Conservation (phyloP, 1,284 basidiomycete species). For the Cryptococcus sp. region DNA sequence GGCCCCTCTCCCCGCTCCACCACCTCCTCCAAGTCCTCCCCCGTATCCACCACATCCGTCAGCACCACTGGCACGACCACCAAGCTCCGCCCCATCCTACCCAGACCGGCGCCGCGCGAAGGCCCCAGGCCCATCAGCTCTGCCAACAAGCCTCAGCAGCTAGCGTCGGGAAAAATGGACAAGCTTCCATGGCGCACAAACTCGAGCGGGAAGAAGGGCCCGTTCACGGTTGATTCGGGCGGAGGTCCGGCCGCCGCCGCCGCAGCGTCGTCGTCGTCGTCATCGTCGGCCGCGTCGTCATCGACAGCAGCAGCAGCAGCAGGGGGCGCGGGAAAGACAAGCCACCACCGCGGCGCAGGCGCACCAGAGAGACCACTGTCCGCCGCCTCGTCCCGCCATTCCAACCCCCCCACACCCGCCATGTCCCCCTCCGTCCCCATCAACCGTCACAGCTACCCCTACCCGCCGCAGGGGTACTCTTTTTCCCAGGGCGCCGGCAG, state of each 20-base stretch:
- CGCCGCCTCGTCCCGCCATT: slow-evolving; percentile 19
- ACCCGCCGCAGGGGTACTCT: slow-evolving; percentile 17
- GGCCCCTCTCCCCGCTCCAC: slow-evolving; percentile 43
- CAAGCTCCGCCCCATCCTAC: slow-evolving; percentile 39
- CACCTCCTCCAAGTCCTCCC: slow-evolving; percentile 41
- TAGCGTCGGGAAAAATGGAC: slow-evolving; percentile 35
- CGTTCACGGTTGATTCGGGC: slow-evolving; percentile 47
- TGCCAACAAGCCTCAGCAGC: slow-evolving; percentile 4
- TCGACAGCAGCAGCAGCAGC: slow-evolving; percentile 3
- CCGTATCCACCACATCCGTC: slow-evolving; percentile 25
- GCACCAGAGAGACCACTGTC: slow-evolving; percentile 14
- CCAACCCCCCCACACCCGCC: slow-evolving; percentile 26
- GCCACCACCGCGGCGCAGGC: neutral
- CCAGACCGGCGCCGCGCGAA: slow-evolving; percentile 37
- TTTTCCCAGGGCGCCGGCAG: slow-evolving; percentile 11
- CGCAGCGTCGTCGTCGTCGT: no score
- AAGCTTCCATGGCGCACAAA: slow-evolving; percentile 36
- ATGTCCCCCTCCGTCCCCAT: slow-evolving; percentile 23
- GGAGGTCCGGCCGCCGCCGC: slow-evolving; percentile 20
- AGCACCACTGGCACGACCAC: slow-evolving; percentile 21
- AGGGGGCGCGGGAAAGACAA: neutral
- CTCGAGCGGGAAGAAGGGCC: slow-evolving; percentile 40
- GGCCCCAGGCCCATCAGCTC: slow-evolving; percentile 3
- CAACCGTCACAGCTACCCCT: slow-evolving; percentile 14
- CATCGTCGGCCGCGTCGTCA: no score